A percentile compares a stretch with the other conserved stretches of the same genome.
phyloP scores from a whole-genome alignment of 768 basidiomycete species.

The Porphyrellus cyaneotinctus region DNA sequence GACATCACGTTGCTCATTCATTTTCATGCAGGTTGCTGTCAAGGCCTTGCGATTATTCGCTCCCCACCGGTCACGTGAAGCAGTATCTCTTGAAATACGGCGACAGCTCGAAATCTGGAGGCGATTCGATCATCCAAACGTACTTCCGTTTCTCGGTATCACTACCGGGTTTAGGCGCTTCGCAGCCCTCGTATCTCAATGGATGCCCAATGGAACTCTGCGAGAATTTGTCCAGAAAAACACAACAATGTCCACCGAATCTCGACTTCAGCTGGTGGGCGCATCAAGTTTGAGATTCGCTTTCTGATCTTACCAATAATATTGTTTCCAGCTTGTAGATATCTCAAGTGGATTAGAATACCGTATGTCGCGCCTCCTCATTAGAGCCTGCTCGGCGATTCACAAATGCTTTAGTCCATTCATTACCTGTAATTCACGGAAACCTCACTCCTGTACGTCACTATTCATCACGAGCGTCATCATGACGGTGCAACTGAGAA shows the following conservation, averaged over 20 bases:
- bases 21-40: conserved; percentile 7
- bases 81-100: conserved; percentile 2
- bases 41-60: conserved; percentile 9
- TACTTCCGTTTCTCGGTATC: conserved; percentile 16
- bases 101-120: conserved; percentile 15
- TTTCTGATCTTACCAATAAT: not conserved
- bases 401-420: conserved; percentile 7
- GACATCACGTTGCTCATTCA: not conserved
- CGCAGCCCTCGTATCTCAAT: conserved; percentile 10
- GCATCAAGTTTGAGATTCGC: not conserved
- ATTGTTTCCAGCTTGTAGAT: conserved; percentile 9
- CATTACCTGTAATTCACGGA: conserved; percentile 14
- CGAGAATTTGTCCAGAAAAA: conserved; percentile 1
- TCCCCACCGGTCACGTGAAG: not conserved
- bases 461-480: no score
- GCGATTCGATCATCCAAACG: conserved; percentile 15
- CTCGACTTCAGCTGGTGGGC: conserved; percentile 10
- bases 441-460: conserved; percentile 13
- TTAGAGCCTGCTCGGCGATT: not conserved
- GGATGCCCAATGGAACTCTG: conserved; percentile 11
- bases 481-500: not conserved
- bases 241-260: not conserved
- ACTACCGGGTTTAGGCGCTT: conserved; percentile 9
- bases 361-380: not conserved
- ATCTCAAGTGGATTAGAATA: conserved; percentile 17